Evolutionary conservation across 768 basidiomycete species (phyloP), one percentile per base, ranked within the genome.

Genomic region (Multifurca ochricompacta): DNA sequence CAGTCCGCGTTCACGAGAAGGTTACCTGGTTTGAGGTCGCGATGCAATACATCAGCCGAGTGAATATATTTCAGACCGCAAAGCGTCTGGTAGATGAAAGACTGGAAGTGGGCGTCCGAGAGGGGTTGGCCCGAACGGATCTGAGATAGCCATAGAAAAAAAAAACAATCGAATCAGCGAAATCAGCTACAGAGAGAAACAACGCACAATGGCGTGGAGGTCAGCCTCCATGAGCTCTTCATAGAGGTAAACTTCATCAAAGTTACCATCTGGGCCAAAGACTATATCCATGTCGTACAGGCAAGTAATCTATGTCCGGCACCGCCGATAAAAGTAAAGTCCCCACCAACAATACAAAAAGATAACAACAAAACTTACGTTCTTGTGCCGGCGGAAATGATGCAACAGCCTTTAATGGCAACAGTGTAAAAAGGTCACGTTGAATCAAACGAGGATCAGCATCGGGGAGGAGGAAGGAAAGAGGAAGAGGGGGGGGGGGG

Each of bases 141-240:
- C 91, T 86, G 28, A 2, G 36, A 39, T 16, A 56, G n/a, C 64
- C 62, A 56, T 43, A 54, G 14, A 41, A 13, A n/a, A 36, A 25
- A 27, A 36, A 51, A 30, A 43, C 48, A 19, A 32, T n/a, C 34
- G 4, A 16, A 30, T 48, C 14, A 54, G 51, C 19, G 45, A 6
- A 56, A 50, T 51, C 46, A 50, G 28, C 28, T 18, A 8, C 19
- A 32, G 27, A 34, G 35, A n/a, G 18, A 19, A 30, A 28, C 34
- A 19, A 66, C 81, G 70, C 63, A 94, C 93, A 69, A 99, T 99
- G 18, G 96, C 96, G 65, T 98, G 96, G 18, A 99, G 78, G 80
- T 99, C 96, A 51, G 96, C 96, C 68, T 99, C 96, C 96, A 98
- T 99, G 62, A 98, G 82, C 69, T 99, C 96, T 74, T 98, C 94